phyloP scores from a whole-genome alignment of 225 moss, liverwort and hornwort genomes.

The Polytrichum commune region DNA sequence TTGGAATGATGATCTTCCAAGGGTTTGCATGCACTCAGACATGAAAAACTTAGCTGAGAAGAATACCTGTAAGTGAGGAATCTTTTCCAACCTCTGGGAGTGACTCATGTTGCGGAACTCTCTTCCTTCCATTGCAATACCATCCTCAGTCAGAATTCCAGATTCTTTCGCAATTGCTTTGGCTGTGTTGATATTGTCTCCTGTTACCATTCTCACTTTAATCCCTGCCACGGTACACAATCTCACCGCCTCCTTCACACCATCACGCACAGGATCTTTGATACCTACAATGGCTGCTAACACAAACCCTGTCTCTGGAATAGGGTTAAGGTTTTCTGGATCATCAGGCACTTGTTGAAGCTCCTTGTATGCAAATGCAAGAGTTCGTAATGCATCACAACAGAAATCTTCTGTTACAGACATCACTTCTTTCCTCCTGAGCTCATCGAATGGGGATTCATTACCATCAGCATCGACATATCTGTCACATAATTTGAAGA shows the following conservation, averaged over 20 bases:
- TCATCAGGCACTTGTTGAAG: conserved; percentile 2
- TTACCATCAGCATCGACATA: conserved; percentile 14
- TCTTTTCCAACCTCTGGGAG: conserved; percentile 4
- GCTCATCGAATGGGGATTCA: conserved; percentile 10
- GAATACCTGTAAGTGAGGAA: conserved; percentile 17
- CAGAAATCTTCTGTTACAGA: conserved; percentile 10
- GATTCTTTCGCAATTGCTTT: conserved; percentile 20
- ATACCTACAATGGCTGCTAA: conserved; percentile 13
- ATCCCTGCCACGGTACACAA: conserved; percentile 15
- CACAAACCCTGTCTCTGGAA: conserved; percentile 16
- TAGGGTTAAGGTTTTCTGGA: conserved; percentile 6
- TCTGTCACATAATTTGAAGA: conserved; percentile 11
- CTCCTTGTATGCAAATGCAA: conserved; percentile 19
- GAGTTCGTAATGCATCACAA: conserved; percentile 8
- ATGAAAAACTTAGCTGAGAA: no score
- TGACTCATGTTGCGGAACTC: conserved; percentile 15
- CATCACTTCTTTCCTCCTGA: conserved; percentile 1
- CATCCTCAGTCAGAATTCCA: conserved; percentile 21
- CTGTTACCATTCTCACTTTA: conserved; percentile 24
- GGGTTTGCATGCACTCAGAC: no score
- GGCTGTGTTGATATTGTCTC: conserved; percentile 20
- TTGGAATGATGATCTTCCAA: no score
- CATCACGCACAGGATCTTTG: conserved; percentile 14
- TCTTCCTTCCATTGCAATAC: conserved; percentile 11
- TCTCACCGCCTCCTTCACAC: conserved; percentile 13